Evolutionary conservation across 2,329 filamentous ascomycete genomes (phyloP).

Genomic region (Septoria linicola): DNA sequence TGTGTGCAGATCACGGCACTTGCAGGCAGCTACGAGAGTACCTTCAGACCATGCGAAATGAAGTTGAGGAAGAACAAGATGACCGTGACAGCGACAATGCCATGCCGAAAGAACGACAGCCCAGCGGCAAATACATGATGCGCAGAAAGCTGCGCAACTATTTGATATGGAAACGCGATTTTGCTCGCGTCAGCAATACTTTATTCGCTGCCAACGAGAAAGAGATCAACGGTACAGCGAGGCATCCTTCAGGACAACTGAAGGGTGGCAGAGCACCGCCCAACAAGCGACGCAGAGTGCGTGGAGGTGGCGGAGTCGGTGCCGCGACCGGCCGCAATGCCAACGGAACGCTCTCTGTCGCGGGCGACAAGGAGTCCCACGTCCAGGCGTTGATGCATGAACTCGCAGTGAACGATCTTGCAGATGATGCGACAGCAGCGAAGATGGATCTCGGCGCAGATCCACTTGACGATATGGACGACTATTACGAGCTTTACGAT

Average conservation of each 20-base stretch:
- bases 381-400: constrained; percentile 80
- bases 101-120: constrained; percentile 43
- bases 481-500: constrained; percentile 86
- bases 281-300: constrained; percentile 81
- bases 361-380: constrained; percentile 79
- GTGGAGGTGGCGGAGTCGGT: constrained; percentile 69
- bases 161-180: constrained; percentile 84
- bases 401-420: constrained; percentile 75
- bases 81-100: constrained; percentile 55
- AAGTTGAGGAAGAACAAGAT: constrained; percentile 34
- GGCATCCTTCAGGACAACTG: constrained; percentile 40
- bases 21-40: constrained; percentile 89
- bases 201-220: constrained; percentile 80
- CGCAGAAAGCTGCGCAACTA: constrained; percentile 82
- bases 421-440: constrained; percentile 57
- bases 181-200: constrained; percentile 76
- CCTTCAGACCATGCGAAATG: constrained; percentile 76
- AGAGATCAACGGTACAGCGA: constrained; percentile 64
- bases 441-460: constrained; percentile 76
- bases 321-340: constrained; percentile 62
- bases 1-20: constrained; percentile 86
- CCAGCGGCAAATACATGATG: constrained; percentile 86
- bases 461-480: constrained; percentile 85
- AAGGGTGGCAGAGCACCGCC: constrained; percentile 63
- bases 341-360: constrained; percentile 71